Conservation (phyloP, 116 monocot species). For the Iris pallida region DNA sequence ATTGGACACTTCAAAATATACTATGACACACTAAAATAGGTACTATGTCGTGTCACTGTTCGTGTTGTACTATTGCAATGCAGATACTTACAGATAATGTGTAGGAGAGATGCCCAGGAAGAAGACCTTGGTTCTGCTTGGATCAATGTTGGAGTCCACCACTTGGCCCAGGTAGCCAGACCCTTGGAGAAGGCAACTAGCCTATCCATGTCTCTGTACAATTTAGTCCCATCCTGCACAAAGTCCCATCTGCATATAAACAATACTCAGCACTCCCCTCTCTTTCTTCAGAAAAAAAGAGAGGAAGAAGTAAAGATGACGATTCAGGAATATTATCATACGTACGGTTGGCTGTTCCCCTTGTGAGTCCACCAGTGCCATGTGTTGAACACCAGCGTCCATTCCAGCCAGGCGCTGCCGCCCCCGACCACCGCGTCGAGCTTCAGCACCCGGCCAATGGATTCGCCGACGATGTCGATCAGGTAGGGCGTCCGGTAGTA, state of each 20-base stretch:
- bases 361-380: constrained; percentile 93
- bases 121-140: constrained; percentile 58
- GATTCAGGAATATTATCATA: too few relatives aligned
- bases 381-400: constrained; percentile 72
- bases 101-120: constrained; percentile 86
- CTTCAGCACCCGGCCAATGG: constrained; percentile 51
- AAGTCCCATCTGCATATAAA: constrained; percentile 66
- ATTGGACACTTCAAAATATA: too few relatives aligned
- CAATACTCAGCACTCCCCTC: too few relatives aligned
- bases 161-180: constrained; percentile 63
- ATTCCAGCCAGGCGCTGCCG: constrained; percentile 44
- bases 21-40: too few relatives aligned
- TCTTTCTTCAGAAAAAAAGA: too few relatives aligned
- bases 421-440: constrained; percentile 44
- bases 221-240: constrained; percentile 42
- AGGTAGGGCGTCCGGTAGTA: constrained; percentile 46
- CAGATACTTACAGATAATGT: constrained; percentile 57
- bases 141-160: constrained; percentile 62
- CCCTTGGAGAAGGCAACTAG: constrained; percentile 70
- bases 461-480: constrained; percentile 57
- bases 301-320: too few relatives aligned
- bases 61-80: too few relatives aligned
- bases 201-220: constrained; percentile 63
- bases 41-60: too few relatives aligned
- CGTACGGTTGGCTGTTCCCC: constrained; percentile 69